phyloP scores from a whole-genome alignment of 192 early-diverging fungal species.

The Umbelopsis sp. region DNA sequence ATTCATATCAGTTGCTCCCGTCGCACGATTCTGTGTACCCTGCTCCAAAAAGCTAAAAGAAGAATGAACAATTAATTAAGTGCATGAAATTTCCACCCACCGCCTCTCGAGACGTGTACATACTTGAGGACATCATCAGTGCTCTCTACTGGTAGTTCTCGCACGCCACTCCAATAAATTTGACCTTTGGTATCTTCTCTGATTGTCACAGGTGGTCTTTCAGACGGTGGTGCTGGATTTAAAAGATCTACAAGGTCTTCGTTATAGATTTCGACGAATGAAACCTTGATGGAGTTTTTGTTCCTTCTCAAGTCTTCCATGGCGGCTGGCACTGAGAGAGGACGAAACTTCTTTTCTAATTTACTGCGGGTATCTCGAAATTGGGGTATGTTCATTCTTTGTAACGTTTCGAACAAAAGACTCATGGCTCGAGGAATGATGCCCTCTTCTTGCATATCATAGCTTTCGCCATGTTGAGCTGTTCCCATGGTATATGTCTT shows the following conservation, averaged over 20 bases:
- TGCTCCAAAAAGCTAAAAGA: constrained; percentile 53
- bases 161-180: constrained; percentile 84
- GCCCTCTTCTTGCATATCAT: constrained; percentile 44
- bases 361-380: constrained; percentile 2
- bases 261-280: constrained; percentile 97
- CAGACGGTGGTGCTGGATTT: constrained; percentile 58
- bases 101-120: constrained; percentile 3
- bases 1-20: constrained; percentile 98
- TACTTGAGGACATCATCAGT: constrained; percentile 76
- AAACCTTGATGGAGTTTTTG: constrained; percentile 59
- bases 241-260: constrained; percentile 95
- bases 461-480: constrained; percentile 37
- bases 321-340: not conserved
- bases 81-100: constrained; percentile 15
- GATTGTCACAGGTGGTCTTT: constrained; percentile 68
- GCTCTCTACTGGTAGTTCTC: constrained; percentile 71
- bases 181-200: constrained; percentile 87
- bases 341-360: constrained; percentile 14
- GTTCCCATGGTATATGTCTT: constrained; percentile 98
- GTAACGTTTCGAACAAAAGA: constrained; percentile 55
- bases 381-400: not conserved
- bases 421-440: constrained; percentile 78
- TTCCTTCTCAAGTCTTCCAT: constrained; percentile 7
- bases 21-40: constrained; percentile 81
- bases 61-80: not conserved